phyloP scores from a whole-genome alignment of 1,139 yeast species.

The Yamadazyma triangularis region DNA sequence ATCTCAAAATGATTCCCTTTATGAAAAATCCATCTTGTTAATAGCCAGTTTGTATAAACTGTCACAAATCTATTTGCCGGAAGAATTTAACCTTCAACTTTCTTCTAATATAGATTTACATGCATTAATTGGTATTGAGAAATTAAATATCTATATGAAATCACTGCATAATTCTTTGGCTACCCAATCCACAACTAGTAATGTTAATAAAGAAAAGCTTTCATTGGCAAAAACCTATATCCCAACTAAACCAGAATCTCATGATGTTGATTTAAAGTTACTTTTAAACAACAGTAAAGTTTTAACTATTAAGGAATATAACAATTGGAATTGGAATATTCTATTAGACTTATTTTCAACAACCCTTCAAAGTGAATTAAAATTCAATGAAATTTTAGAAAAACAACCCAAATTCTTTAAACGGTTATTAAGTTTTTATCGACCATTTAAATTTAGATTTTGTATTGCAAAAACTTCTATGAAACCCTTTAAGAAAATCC shows the following conservation, averaged over 20 bases:
- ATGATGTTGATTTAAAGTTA: slow-evolving; percentile 66
- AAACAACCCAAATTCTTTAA: slow-evolving; percentile 81
- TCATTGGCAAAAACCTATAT: not conserved
- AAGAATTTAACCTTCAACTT: slow-evolving; percentile 18
- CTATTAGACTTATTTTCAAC: slow-evolving; percentile 65
- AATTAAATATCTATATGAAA: too few relatives aligned
- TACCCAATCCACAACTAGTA: too few relatives aligned
- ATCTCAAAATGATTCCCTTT: slow-evolving; percentile 16
- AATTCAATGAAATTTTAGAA: slow-evolving; percentile 73
- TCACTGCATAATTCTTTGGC: not conserved
- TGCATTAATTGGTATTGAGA: slow-evolving; percentile 9
- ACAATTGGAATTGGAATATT: slow-evolving; percentile 78
- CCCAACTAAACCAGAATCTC: slow-evolving; percentile 33
- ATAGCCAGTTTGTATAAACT: slow-evolving; percentile 59
- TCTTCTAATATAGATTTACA: slow-evolving; percentile 8
- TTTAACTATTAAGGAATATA: slow-evolving; percentile 69
- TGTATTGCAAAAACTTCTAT: slow-evolving; percentile 38
- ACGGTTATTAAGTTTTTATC: slow-evolving; percentile 75
- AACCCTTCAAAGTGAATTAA: slow-evolving; percentile 64
- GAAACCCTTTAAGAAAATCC: slow-evolving; percentile 50
- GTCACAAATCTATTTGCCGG: slow-evolving; percentile 52
- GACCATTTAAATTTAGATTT: slow-evolving; percentile 88
- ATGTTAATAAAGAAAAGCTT: not conserved
- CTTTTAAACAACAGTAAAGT: slow-evolving; percentile 68
- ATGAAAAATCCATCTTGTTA: slow-evolving; percentile 59